phyloP scores from a whole-genome alignment of 1,284 basidiomycete genomes.

The Rhizopogon parksii region DNA sequence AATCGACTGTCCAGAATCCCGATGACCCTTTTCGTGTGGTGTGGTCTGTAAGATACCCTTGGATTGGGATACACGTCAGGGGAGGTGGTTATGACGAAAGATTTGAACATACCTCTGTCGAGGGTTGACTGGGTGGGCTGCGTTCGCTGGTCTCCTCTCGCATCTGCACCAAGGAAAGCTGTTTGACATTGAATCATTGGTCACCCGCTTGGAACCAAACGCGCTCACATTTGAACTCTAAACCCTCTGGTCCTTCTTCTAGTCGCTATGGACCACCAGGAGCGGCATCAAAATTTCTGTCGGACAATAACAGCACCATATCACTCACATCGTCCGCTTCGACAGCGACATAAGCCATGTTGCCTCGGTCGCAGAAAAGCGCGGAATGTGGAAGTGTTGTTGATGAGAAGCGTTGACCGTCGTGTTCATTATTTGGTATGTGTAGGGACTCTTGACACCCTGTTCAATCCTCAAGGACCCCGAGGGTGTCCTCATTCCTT shows the following conservation, averaged over 20 bases:
- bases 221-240: constrained; percentile 54
- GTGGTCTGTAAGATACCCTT: constrained; percentile 50
- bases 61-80: constrained; percentile 1
- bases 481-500: background rate
- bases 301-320: background rate
- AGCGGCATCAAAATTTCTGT: background rate
- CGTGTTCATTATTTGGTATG: background rate
- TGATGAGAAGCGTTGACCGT: background rate
- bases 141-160: constrained; percentile 17
- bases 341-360: constrained; percentile 49
- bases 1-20: constrained; percentile 71
- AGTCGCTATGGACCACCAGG: constrained; percentile 32
- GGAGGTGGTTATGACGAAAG: background rate
- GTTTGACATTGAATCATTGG: constrained; percentile 4
- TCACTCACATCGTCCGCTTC: constrained; percentile 48
- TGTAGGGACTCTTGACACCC: background rate
- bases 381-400: background rate
- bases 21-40: constrained; percentile 34
- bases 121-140: constrained; percentile 30
- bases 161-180: constrained; percentile 49
- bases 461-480: background rate
- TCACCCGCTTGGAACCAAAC: constrained; percentile 13
- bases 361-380: background rate
- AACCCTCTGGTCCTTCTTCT: constrained; percentile 57
- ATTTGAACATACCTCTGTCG: constrained; percentile 39